phyloP scores from a whole-genome alignment of 352 stramenopile species.

The Achlya hypogyna region DNA sequence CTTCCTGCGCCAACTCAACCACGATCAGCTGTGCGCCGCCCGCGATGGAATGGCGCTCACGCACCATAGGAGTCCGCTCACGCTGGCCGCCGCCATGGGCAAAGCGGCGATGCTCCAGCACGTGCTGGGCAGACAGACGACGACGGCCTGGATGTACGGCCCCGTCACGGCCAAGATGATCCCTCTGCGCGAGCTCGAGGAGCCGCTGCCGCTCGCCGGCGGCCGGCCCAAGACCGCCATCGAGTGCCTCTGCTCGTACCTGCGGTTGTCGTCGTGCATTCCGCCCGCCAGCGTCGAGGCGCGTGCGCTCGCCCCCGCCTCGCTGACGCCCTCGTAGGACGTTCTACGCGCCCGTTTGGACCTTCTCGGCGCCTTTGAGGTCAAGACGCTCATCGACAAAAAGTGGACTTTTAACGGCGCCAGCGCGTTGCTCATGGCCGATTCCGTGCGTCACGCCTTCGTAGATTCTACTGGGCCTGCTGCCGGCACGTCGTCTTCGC shows the following conservation, averaged over 20 bases:
- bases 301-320: neutral
- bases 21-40: conserved; percentile 4
- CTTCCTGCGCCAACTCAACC: conserved; percentile 15
- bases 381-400: conserved; percentile 41
- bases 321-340: conserved; percentile 20
- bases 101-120: conserved; percentile 50
- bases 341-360: conserved; percentile 36
- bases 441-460: conserved; percentile 20
- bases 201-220: conserved; percentile 22
- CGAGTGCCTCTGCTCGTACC: conserved; percentile 46
- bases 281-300: neutral
- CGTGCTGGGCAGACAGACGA: conserved; percentile 37
- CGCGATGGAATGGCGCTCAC: neutral
- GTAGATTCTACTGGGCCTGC: neutral
- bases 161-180: conserved; percentile 46
- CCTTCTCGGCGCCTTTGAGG: conserved; percentile 44
- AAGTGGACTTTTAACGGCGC: conserved; percentile 59
- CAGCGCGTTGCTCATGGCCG: conserved; percentile 30
- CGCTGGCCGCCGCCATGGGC: conserved; percentile 41
- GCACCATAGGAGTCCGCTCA: conserved; percentile 32
- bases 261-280: conserved; percentile 31
- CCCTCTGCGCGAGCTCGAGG: conserved; percentile 44
- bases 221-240: conserved; percentile 31
- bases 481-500: conserved; percentile 31
- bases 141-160: conserved; percentile 42